phyloP scores from a whole-genome alignment of 257 asterid genomes.

The Solanum megistacrolobum region DNA sequence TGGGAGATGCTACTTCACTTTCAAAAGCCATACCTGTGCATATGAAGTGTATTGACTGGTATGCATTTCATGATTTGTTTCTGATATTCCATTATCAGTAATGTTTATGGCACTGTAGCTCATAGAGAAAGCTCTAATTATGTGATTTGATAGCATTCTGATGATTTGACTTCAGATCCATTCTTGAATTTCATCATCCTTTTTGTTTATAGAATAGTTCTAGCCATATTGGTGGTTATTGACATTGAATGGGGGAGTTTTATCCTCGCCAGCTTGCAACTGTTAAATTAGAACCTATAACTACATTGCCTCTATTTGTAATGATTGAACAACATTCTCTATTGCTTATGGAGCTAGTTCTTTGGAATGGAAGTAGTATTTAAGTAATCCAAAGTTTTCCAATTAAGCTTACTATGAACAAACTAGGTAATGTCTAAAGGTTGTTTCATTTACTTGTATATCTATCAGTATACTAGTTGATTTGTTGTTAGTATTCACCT shows the following conservation, averaged over 20 bases:
- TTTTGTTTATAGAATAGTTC: background rate
- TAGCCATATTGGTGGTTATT: background rate
- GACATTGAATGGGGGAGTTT: background rate
- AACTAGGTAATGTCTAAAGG: background rate
- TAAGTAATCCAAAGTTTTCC: background rate
- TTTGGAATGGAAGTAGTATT: background rate
- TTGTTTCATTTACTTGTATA: background rate
- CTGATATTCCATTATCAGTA: background rate
- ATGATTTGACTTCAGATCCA: background rate
- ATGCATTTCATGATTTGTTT: no score
- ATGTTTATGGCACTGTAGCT: background rate
- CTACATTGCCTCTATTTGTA: background rate
- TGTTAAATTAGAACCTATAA: background rate
- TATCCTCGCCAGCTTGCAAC: background rate
- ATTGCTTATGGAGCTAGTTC: background rate
- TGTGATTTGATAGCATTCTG: background rate
- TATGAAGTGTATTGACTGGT: constrained; percentile 75
- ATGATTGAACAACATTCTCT: background rate
- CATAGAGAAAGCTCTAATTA: background rate
- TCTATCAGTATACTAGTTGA: background rate
- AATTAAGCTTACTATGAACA: background rate
- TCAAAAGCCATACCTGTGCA: constrained; percentile 57
- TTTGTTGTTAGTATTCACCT: background rate
- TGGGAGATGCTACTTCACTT: constrained; percentile 5
- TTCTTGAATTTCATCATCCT: background rate